phyloP scores from a whole-genome alignment of 768 basidiomycete genomes.

The Lactarius trivialis region DNA sequence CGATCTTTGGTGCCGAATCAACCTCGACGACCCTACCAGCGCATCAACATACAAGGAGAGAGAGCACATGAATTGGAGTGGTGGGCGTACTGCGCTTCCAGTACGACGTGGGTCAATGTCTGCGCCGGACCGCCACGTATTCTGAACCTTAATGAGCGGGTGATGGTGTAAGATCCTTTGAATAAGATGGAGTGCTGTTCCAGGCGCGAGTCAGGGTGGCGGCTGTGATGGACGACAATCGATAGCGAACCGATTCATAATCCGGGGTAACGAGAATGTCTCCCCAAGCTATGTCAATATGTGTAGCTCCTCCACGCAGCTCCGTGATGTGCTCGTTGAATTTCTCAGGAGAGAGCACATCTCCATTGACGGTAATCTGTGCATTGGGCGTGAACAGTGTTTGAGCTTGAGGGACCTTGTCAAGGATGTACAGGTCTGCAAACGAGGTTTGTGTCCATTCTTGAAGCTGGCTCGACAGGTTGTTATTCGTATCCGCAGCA shows the following conservation, averaged over 20 bases:
- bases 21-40: not conserved
- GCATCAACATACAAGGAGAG: not conserved
- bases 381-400: not conserved
- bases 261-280: not conserved
- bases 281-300: not conserved
- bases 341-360: not conserved
- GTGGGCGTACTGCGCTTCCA: not conserved
- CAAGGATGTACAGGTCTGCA: not conserved
- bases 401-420: not conserved
- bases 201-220: not conserved
- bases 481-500: not conserved
- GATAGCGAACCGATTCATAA: not conserved
- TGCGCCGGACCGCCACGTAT: slow-evolving; percentile 9
- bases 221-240: not conserved
- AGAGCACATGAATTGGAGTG: not conserved
- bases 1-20: not conserved
- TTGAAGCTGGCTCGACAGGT: not conserved
- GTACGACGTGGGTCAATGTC: not conserved
- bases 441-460: not conserved
- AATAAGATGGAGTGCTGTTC: not conserved
- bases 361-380: not conserved
- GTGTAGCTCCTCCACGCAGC: not conserved
- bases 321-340: not conserved
- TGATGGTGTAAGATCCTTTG: slow-evolving; percentile 9
- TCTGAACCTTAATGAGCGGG: slow-evolving; percentile 3